Percentiles rank a stretch among this genome's conserved stretches.
These are phyloP conservation scores for Euphorbia schlechtendalii DNA, from an alignment of 441 rosid genomes.

Conservation along the genomic window DNA sequence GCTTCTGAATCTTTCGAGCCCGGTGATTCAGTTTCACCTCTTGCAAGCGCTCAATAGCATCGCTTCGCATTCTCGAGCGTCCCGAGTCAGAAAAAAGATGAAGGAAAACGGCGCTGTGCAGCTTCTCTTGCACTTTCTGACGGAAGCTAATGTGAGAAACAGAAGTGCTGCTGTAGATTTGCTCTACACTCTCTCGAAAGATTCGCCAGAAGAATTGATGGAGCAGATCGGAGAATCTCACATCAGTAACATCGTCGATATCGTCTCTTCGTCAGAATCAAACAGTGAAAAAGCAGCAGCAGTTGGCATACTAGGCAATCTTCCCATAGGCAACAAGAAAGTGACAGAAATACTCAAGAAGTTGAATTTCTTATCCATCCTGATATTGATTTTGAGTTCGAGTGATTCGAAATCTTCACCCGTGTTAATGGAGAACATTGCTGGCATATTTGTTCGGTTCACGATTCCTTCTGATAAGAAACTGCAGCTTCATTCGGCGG, in stretches of 20 bases:
- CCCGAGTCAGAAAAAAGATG: conserved; percentile 50
- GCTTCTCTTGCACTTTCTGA: conserved; percentile 55
- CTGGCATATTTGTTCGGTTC: conserved; percentile 44
- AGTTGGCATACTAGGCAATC: conserved; percentile 47
- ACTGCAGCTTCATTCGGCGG: conserved; percentile 49
- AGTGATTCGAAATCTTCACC: conserved; percentile 16
- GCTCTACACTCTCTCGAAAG: conserved; percentile 43
- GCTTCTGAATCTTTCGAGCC: conserved; percentile 56
- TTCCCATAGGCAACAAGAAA: conserved; percentile 41
- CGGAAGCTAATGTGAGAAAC: conserved; percentile 34
- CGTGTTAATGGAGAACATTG: conserved; percentile 36
- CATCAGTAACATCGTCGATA: conserved; percentile 29
- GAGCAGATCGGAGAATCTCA: conserved; percentile 51
- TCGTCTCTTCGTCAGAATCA: conserved; percentile 29
- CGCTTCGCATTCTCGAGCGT: conserved; percentile 44
- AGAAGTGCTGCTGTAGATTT: conserved; percentile 48
- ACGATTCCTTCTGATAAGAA: conserved; percentile 55
- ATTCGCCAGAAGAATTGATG: conserved; percentile 38
- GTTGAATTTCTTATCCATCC: conserved; percentile 35
- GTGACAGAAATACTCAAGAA: conserved; percentile 39
- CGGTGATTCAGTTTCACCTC: conserved; percentile 49
- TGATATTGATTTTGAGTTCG: conserved; percentile 33
- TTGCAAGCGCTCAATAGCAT: conserved; percentile 56
- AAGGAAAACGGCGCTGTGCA: conserved; percentile 57
- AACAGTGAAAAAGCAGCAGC: conserved; percentile 50